Conservation (phyloP, 1,284 basidiomycete genomes). For the Trametes pubescens region DNA sequence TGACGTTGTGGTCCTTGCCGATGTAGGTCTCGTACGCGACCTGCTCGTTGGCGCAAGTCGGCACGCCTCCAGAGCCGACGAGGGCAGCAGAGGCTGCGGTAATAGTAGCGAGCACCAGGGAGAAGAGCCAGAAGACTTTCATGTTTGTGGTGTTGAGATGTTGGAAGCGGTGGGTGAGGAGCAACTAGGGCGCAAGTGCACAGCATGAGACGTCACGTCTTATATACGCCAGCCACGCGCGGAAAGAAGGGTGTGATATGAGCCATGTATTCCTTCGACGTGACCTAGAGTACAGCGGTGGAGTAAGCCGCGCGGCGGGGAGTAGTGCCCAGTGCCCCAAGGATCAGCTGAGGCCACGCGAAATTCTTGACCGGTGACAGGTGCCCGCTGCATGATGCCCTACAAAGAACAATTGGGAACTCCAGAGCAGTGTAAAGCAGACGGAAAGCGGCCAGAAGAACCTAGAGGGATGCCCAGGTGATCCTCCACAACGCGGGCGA, state of each 20-base stretch:
- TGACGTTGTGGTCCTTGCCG: slow-evolving; percentile 48
- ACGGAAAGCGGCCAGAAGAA: slow-evolving; percentile 6
- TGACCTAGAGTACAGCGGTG: not conserved
- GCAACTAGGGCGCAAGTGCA: not conserved
- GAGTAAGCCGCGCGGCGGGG: not conserved
- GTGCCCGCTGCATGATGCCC: not conserved
- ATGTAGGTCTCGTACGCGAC: slow-evolving; percentile 43
- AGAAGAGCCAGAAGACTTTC: slow-evolving; percentile 18
- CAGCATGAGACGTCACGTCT: not conserved
- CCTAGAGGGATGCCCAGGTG: slow-evolving; percentile 4
- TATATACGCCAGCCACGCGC: slow-evolving; percentile 1
- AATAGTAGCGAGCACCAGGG: slow-evolving; percentile 24
- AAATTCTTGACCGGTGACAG: not conserved
- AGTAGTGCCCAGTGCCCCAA: not conserved
- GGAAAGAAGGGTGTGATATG: not conserved
- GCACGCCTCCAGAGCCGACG: slow-evolving; percentile 14
- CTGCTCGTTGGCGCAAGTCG: slow-evolving; percentile 30
- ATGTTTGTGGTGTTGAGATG: slow-evolving; percentile 8
- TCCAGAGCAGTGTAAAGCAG: not conserved
- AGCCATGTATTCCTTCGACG: not conserved
- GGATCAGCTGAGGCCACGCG: not conserved
- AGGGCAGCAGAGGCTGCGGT: slow-evolving; percentile 25
- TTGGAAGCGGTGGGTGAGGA: not conserved
- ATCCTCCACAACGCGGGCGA: not conserved
- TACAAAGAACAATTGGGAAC: not conserved